phyloP scores from a whole-genome alignment of 495 filamentous ascomycete genomes.

The Penicillium taxi region DNA sequence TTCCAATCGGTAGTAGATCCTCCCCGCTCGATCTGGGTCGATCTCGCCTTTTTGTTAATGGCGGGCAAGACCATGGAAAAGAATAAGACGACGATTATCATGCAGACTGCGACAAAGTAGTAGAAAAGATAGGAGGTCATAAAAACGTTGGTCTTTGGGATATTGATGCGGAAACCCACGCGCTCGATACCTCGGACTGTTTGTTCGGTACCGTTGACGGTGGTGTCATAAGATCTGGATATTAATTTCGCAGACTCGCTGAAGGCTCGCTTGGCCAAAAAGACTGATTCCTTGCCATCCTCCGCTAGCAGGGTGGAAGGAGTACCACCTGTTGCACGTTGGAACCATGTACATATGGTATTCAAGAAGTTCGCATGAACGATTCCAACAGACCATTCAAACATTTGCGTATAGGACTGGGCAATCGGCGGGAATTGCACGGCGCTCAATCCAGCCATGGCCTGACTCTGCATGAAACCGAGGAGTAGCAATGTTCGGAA shows the following conservation, averaged over 20 bases:
- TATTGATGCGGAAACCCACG: slow-evolving; percentile 72
- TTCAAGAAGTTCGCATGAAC: slow-evolving; percentile 80
- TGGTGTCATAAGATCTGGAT: slow-evolving; percentile 34
- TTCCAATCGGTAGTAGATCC: slow-evolving; percentile 78
- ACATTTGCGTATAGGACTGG: slow-evolving; percentile 91
- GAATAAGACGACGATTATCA: slow-evolving; percentile 58
- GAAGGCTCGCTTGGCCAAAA: slow-evolving; percentile 68
- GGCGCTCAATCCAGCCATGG: slow-evolving; percentile 77
- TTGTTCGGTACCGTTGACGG: slow-evolving; percentile 48
- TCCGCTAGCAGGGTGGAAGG: slow-evolving; percentile 67
- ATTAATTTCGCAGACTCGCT: slow-evolving; percentile 38
- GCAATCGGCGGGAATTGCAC: slow-evolving; percentile 81
- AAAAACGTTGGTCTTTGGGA: slow-evolving; percentile 89
- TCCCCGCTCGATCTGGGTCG: slow-evolving; percentile 58
- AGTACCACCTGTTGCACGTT: slow-evolving; percentile 82
- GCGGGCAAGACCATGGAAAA: slow-evolving; percentile 73
- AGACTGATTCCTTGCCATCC: slow-evolving; percentile 68
- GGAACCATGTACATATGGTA: slow-evolving; percentile 87
- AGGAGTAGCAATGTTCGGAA: slow-evolving; percentile 90
- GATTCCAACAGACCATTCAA: slow-evolving; percentile 96
- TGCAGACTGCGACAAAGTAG: slow-evolving; percentile 68
- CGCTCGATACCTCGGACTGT: slow-evolving; percentile 79
- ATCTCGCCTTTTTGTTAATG: slow-evolving; percentile 64
- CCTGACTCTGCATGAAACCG: slow-evolving; percentile 90
- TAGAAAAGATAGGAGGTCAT: slow-evolving; percentile 87